Evolutionary conservation across 176 grass and related monocot genomes (phyloP).

Genomic region (Triticum turgidum): DNA sequence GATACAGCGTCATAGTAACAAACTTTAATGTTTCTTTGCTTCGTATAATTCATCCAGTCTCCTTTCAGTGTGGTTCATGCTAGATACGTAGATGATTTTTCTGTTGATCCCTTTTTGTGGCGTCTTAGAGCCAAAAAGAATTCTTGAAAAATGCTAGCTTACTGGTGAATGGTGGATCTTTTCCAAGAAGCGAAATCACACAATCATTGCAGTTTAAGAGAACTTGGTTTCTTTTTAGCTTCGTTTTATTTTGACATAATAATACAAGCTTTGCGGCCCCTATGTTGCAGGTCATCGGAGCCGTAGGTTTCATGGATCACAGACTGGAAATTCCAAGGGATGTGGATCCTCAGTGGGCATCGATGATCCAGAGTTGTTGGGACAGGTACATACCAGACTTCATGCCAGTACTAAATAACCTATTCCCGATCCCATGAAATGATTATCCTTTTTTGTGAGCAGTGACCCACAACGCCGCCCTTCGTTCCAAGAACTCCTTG

Average conservation of each 20-base stretch:
- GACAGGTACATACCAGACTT: constrained; percentile 49
- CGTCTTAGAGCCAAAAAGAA: neutral
- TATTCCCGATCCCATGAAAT: neutral
- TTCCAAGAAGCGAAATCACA: neutral
- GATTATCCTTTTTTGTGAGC: constrained; percentile 3
- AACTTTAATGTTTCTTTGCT: neutral
- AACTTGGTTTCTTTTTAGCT: neutral
- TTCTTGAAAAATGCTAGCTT: neutral
- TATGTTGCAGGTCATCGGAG: constrained; percentile 65
- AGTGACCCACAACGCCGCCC: constrained; percentile 74
- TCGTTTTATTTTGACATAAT: neutral
- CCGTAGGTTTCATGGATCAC: constrained; percentile 90
- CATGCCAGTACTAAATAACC: neutral
- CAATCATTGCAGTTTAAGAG: neutral
- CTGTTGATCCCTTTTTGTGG: neutral
- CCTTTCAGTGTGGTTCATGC: neutral
- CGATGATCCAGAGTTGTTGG: constrained; percentile 85
- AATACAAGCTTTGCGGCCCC: neutral
- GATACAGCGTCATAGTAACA: neutral
- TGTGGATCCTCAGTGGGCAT: constrained; percentile 72
- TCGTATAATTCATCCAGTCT: neutral
- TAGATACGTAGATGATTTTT: neutral
- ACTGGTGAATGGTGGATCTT: neutral
- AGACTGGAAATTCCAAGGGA: constrained; percentile 75
- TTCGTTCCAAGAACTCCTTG: constrained; percentile 70